A percentile compares a stretch with the other conserved stretches of the same genome.
Conservation (phyloP, 2,329 filamentous ascomycete genomes). For the Setomelanomma holmii region DNA sequence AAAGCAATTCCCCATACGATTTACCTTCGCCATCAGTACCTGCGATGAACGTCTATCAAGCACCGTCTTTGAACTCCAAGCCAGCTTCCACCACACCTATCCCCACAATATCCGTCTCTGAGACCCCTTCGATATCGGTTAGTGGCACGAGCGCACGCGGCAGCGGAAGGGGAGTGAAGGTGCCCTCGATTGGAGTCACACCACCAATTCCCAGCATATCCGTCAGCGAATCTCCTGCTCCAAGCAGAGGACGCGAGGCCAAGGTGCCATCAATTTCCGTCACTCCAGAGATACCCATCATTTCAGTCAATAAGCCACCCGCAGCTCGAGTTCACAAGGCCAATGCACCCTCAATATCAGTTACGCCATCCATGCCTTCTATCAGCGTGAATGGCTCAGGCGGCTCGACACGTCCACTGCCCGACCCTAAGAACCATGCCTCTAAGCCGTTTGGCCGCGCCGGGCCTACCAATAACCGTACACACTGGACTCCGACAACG, state of each 20-base stretch:
- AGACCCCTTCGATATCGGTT: conserved; percentile 35
- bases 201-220: conserved; percentile 34
- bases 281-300: conserved; percentile 37
- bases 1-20: conserved; percentile 36
- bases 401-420: conserved; percentile 57
- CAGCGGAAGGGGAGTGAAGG: conserved; percentile 23
- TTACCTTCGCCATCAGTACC: conserved; percentile 35
- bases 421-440: conserved; percentile 54
- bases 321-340: conserved; percentile 18
- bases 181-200: conserved; percentile 24
- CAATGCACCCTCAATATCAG: conserved; percentile 33
- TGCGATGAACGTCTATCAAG: conserved; percentile 61
- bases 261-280: conserved; percentile 19
- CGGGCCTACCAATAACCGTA: conserved; percentile 45
- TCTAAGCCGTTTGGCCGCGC: conserved; percentile 35
- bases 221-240: conserved; percentile 24
- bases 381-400: conserved; percentile 36
- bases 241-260: conserved; percentile 8
- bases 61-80: conserved; percentile 33
- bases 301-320: conserved; percentile 34
- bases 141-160: conserved; percentile 19
- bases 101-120: conserved; percentile 32
- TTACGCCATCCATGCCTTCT: conserved; percentile 31
- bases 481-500: conserved; percentile 56
- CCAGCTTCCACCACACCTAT: conserved; percentile 32